These are phyloP conservation scores for Colletotrichum sp. DNA, from an alignment of 2,329 filamentous ascomycete species.

Conservation along the genomic window DNA sequence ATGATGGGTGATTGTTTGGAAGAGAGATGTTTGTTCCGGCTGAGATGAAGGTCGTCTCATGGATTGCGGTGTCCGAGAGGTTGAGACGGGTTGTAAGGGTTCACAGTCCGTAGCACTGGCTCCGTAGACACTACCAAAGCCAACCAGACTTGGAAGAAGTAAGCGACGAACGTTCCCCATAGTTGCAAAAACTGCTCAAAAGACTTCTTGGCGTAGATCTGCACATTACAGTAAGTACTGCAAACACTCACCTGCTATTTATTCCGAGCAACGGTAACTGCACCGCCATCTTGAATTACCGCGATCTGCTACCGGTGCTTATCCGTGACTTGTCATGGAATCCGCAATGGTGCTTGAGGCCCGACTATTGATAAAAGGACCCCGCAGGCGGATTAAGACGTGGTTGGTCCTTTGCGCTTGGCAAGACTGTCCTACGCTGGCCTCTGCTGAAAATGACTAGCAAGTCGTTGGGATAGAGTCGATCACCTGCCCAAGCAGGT, in stretches of 20 bases:
- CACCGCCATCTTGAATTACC: neutral
- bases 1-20: conserved; percentile 37
- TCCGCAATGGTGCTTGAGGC: neutral
- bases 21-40: conserved; percentile 35
- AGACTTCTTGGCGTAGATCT: neutral
- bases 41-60: conserved; percentile 1
- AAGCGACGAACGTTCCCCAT: neutral
- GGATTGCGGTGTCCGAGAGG: conserved; percentile 29
- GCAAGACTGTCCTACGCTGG: neutral
- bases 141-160: neutral
- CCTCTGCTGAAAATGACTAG: neutral
- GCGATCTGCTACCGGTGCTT: neutral
- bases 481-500: neutral
- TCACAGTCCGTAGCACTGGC: neutral
- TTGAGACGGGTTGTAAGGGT: neutral
- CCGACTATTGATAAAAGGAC: neutral
- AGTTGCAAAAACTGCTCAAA: neutral
- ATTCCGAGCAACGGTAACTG: neutral
- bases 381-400: neutral
- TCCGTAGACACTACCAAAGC: neutral
- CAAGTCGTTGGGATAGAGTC: neutral
- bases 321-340: neutral
- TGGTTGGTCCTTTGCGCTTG: neutral
- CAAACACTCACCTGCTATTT: neutral
- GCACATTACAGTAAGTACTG: neutral